A percentile compares a stretch with the other conserved stretches of the same genome.
Conservation (phyloP, 495 filamentous ascomycete genomes). For the Lasiosphaeriaceae sp. region DNA sequence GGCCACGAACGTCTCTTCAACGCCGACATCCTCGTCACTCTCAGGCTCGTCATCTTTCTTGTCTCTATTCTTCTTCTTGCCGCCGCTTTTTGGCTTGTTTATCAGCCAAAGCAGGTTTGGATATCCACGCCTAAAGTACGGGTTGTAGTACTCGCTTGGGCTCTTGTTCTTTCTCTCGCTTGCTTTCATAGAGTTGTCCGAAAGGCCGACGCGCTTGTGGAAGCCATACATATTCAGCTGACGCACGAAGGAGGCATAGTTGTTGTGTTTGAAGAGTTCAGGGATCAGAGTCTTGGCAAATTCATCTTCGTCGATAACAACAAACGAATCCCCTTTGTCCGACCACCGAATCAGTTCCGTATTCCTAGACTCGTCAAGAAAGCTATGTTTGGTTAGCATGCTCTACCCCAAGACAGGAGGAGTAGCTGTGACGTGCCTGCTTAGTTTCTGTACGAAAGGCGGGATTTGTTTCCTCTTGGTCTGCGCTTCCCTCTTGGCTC, state of each 20-base stretch:
- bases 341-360: conserved; percentile 97
- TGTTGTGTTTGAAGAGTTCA: conserved; percentile 98
- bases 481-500: conserved; percentile 78
- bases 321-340: conserved; percentile 90
- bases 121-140: conserved; percentile 89
- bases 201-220: conserved; percentile 95
- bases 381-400: conserved; percentile 50
- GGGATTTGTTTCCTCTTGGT: conserved; percentile 90
- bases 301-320: conserved; percentile 96
- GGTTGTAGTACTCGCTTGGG: conserved; percentile 95
- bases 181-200: conserved; percentile 95
- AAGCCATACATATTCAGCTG: conserved; percentile 99
- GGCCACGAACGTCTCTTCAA: conserved; percentile 32
- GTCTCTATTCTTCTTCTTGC: conserved; percentile 54
- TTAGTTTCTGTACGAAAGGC: conserved; percentile 96
- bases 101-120: conserved; percentile 96
- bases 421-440: conserved; percentile 69
- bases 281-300: conserved; percentile 97
- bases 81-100: conserved; percentile 83
- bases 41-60: conserved; percentile 68
- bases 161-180: conserved; percentile 96
- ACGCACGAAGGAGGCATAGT: conserved; percentile 97
- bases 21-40: conserved; percentile 60
- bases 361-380: conserved; percentile 86
- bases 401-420: neutral